A percentile compares a stretch with the other conserved stretches of the same genome.
Conservation (phyloP, 768 basidiomycete species). For the Termitomyces sp. region DNA sequence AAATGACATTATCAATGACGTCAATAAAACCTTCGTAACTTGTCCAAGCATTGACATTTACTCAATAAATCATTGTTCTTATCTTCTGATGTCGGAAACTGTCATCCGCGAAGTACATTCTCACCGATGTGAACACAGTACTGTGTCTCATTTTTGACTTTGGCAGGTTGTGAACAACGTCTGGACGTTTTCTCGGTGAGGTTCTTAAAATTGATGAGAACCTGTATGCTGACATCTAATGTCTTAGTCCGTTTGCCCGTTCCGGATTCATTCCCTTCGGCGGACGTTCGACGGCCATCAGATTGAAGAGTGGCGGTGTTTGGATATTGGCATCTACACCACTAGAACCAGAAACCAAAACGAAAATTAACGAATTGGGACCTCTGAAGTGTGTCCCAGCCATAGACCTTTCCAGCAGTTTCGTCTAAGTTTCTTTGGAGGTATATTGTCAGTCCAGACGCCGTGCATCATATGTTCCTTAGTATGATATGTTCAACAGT, state of each 20-base stretch:
- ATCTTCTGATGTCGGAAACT: conserved; percentile 24
- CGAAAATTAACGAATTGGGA: conserved; percentile 55
- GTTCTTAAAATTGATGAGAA: not conserved
- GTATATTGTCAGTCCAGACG: conserved; percentile 51
- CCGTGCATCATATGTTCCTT: conserved; percentile 51
- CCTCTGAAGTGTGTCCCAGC: conserved; percentile 47
- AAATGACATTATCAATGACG: not conserved
- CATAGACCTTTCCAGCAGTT: not conserved
- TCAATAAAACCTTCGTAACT: not conserved
- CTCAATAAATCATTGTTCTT: too few relatives aligned
- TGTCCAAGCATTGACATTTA: not conserved
- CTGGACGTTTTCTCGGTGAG: conserved; percentile 59
- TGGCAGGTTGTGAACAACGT: conserved; percentile 37
- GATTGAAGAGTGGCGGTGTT: conserved; percentile 54
- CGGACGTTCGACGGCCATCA: conserved; percentile 74
- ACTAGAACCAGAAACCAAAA: conserved; percentile 54
- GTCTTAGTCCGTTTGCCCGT: conserved; percentile 53
- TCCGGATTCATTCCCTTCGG: conserved; percentile 64
- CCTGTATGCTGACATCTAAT: not conserved
- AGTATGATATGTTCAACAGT: conserved; percentile 21
- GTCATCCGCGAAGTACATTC: conserved; percentile 33
- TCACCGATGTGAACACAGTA: not conserved
- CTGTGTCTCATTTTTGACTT: not conserved
- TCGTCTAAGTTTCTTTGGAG: conserved; percentile 18
- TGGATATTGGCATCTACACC: conserved; percentile 78